Evolutionary conservation across 139 green algal species (phyloP).

Genomic region (Picochlorum sp.): DNA sequence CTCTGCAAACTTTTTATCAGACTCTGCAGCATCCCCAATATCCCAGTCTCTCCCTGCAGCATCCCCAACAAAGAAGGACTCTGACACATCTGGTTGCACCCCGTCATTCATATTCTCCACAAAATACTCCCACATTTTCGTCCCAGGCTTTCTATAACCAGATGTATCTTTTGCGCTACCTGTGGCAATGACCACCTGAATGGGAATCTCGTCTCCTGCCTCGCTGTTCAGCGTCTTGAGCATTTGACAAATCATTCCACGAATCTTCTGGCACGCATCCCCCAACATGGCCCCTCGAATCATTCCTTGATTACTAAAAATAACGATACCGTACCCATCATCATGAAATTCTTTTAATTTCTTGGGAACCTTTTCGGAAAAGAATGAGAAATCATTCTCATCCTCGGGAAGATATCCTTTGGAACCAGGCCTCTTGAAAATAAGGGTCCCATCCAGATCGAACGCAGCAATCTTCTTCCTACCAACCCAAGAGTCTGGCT

Average conservation of each 20-base stretch:
- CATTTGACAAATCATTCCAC: slow-evolving; percentile 30
- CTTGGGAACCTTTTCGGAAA: not conserved
- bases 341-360: not conserved
- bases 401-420: slow-evolving; percentile 19
- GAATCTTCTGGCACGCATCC: slow-evolving; percentile 42
- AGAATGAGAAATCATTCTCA: slow-evolving; percentile 8
- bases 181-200: slow-evolving; percentile 24
- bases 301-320: slow-evolving; percentile 48
- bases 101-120: slow-evolving; percentile 45
- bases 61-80: slow-evolving; percentile 61
- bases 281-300: slow-evolving; percentile 54
- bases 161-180: slow-evolving; percentile 23
- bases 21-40: slow-evolving; percentile 10
- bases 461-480: slow-evolving; percentile 58
- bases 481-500: slow-evolving; percentile 5
- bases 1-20: slow-evolving; percentile 40
- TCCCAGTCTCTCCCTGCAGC: slow-evolving; percentile 43
- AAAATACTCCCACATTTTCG: slow-evolving; percentile 69
- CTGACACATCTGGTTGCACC: slow-evolving; percentile 35
- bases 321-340: not conserved
- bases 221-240: slow-evolving; percentile 12
- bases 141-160: slow-evolving; percentile 49
- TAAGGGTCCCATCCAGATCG: slow-evolving; percentile 63
- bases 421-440: slow-evolving; percentile 26
- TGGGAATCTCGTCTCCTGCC: not conserved